Percentiles rank a stretch among this genome's conserved stretches.
phyloP scores from a whole-genome alignment of 2,329 filamentous ascomycete species.

The Calonectria ilicicola region DNA sequence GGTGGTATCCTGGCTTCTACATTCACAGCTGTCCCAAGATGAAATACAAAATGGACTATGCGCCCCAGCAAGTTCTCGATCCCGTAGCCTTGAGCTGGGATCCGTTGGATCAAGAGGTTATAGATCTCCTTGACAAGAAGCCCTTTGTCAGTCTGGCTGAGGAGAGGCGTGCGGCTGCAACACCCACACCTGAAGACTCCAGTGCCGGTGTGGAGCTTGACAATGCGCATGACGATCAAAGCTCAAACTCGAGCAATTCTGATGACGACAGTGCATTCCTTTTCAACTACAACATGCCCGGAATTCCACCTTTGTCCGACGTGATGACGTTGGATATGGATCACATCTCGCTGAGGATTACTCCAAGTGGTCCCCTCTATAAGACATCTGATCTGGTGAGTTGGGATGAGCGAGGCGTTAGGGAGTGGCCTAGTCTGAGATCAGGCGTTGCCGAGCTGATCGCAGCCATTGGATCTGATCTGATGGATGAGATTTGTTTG shows the following conservation, averaged over 20 bases:
- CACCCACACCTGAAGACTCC: background rate
- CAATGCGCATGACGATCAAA: conserved; percentile 12
- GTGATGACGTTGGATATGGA: conserved; percentile 69
- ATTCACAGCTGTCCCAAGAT: conserved; percentile 87
- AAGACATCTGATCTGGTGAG: conserved; percentile 64
- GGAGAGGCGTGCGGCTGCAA: conserved; percentile 36
- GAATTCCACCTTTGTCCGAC: conserved; percentile 67
- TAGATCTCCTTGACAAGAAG: conserved; percentile 64
- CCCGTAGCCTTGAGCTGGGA: conserved; percentile 75
- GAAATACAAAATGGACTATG: conserved; percentile 86
- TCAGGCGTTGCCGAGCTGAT: conserved; percentile 75
- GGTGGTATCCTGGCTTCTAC: conserved; percentile 86
- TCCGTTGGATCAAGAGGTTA: conserved; percentile 63
- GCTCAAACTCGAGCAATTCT: conserved; percentile 8
- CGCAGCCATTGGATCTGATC: conserved; percentile 72
- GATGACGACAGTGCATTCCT: conserved; percentile 51
- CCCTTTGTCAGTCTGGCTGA: conserved; percentile 65
- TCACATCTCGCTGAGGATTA: conserved; percentile 66
- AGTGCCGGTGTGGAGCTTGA: background rate
- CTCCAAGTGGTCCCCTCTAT: conserved; percentile 51
- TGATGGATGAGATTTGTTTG: conserved; percentile 68
- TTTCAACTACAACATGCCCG: conserved; percentile 74
- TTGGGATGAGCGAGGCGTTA: conserved; percentile 68
- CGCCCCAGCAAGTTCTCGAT: conserved; percentile 80
- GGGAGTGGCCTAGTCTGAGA: conserved; percentile 65